Percentiles rank a stretch among this genome's conserved stretches.
Evolutionary conservation across 768 basidiomycete genomes (phyloP).

Genomic region (Phaffia australis): DNA sequence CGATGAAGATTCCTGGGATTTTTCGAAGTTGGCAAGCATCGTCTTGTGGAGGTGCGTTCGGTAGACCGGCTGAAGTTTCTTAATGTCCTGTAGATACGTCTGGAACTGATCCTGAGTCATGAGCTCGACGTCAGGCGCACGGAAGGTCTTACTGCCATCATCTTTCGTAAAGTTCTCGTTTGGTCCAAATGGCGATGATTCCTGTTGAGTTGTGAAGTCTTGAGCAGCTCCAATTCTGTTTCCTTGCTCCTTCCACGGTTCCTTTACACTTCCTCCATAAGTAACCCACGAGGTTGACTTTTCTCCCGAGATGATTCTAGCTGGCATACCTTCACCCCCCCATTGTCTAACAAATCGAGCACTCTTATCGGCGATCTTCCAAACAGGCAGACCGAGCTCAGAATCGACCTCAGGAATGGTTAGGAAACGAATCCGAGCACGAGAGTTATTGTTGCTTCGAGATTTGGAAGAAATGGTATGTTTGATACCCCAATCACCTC

Average conservation of each 20-base stretch:
- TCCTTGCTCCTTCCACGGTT: conserved; percentile 22
- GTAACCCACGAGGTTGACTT: conserved; percentile 15
- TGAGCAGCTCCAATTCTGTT: conserved; percentile 3
- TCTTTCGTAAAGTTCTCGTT: not conserved
- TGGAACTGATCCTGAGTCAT: conserved; percentile 19
- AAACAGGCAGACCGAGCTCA: conserved; percentile 19
- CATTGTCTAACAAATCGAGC: conserved; percentile 21
- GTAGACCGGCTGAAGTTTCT: conserved; percentile 20
- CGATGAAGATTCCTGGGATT: not conserved
- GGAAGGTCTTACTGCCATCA: not conserved
- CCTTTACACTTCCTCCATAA: not conserved
- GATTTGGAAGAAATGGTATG: not conserved
- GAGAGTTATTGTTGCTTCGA: not conserved
- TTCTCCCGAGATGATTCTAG: conserved; percentile 3
- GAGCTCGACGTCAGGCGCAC: conserved; percentile 18
- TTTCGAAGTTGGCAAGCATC: not conserved
- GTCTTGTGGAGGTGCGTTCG: conserved; percentile 15
- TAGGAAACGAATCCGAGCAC: not conserved
- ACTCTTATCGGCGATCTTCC: conserved; percentile 18
- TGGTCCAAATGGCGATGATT: too few species aligned
- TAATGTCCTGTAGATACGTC: conserved; percentile 16
- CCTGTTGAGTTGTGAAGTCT: too few species aligned
- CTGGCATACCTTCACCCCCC: conserved; percentile 17
- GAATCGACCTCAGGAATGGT: conserved; percentile 24
- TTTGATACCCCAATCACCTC: conserved; percentile 24